Evolutionary conservation across 179 eudicot genomes (phyloP).

Genomic region (Sideroxylon spinosum): DNA sequence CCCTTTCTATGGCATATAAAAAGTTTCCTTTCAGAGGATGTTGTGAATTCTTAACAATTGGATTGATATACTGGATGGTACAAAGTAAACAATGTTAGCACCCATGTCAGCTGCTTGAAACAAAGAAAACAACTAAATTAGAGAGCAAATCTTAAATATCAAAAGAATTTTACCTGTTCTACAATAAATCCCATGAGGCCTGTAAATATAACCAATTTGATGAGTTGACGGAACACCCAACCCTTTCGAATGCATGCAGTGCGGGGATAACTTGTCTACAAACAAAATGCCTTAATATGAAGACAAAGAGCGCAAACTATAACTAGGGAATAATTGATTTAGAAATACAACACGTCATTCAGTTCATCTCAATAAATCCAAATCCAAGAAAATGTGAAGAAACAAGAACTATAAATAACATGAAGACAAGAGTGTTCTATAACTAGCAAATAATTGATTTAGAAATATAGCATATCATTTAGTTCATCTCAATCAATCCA

Average conservation of each 20-base stretch:
- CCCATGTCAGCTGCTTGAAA: not conserved
- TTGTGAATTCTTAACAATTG: conserved; percentile 82
- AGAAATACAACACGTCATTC: not conserved
- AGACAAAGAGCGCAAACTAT: not conserved
- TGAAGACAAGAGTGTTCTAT: not conserved
- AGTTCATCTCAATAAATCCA: conserved; percentile 6
- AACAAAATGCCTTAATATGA: conserved; percentile 18
- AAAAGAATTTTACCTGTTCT: conserved; percentile 40
- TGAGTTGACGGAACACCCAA: conserved; percentile 82
- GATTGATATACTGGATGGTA: conserved; percentile 78
- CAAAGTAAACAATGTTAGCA: conserved; percentile 20
- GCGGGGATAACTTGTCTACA: conserved; percentile 82
- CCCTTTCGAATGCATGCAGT: conserved; percentile 66
- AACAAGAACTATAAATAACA: not conserved
- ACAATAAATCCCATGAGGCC: conserved; percentile 86
- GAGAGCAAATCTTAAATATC: not conserved
- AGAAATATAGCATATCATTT: not conserved
- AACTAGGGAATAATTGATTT: not conserved
- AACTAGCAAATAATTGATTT: not conserved
- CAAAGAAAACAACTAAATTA: conserved; percentile 4
- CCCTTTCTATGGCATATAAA: conserved; percentile 88
- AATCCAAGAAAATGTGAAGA: not conserved
- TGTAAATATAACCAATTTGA: conserved; percentile 80
- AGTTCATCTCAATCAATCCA: conserved; percentile 9
- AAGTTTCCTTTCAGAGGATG: conserved; percentile 92